A percentile compares a stretch with the other conserved stretches of the same genome.
phyloP scores from a whole-genome alignment of 179 eudicot species.

The Carnegiea gigantea region DNA sequence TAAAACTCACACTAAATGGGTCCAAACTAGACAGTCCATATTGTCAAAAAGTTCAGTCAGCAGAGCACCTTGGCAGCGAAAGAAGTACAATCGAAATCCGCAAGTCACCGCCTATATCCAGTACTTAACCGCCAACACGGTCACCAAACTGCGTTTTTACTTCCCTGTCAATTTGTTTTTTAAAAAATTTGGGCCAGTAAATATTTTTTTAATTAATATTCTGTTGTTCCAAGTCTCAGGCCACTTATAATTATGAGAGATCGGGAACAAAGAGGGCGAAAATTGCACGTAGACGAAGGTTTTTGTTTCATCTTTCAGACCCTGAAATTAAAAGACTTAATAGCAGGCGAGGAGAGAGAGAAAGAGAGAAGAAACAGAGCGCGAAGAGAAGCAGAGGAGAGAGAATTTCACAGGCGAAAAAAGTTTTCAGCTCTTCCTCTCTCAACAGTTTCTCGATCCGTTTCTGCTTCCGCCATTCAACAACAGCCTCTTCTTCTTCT shows the following conservation, averaged over 20 bases:
- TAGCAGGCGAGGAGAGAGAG: neutral
- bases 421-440: conserved; percentile 8
- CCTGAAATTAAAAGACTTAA: conserved; percentile 8
- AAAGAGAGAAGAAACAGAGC: conserved; percentile 21
- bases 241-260: neutral
- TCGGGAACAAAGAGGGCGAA: neutral
- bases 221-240: neutral
- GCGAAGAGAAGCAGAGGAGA: conserved; percentile 23
- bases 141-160: neutral
- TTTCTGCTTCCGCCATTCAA: conserved; percentile 13
- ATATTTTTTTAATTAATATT: neutral
- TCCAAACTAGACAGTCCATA: no score
- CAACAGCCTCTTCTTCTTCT: neutral
- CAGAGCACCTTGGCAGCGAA: no score
- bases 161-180: neutral
- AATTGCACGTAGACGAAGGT: conserved; percentile 13
- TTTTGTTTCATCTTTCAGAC: conserved; percentile 6
- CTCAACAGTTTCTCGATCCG: conserved; percentile 20
- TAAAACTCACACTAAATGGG: no score
- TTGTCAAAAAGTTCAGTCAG: no score
- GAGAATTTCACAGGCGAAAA: conserved; percentile 14
- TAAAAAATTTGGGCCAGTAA: neutral
- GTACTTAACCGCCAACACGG: neutral
- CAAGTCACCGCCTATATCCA: neutral
- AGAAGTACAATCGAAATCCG: neutral